Percentiles rank a stretch among this genome's conserved stretches.
phyloP scores from a whole-genome alignment of 345 rosid genomes.

The Isatis tinctoria region DNA sequence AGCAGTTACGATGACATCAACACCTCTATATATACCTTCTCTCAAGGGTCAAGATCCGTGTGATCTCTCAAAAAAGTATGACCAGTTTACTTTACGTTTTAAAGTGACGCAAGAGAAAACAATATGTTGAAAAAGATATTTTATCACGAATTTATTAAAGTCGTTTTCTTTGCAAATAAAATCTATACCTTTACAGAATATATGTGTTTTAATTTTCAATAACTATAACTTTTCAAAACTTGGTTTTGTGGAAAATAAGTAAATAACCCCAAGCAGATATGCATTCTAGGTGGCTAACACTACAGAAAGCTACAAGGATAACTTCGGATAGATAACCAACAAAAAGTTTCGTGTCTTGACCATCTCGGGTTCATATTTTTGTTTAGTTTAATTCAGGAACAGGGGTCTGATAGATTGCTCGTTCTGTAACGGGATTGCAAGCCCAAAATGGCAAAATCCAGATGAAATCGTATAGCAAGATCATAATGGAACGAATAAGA shows the following conservation, averaged over 20 bases:
- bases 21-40: slow-evolving; percentile 29
- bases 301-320: slow-evolving; percentile 7
- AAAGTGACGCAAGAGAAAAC: slow-evolving; percentile 14
- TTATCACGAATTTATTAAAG: slow-evolving; percentile 17
- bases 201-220: background rate
- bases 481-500: background rate
- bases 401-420: background rate
- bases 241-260: background rate
- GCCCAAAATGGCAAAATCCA: background rate
- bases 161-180: background rate
- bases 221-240: background rate
- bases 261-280: background rate
- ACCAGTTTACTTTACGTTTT: slow-evolving; percentile 1
- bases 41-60: slow-evolving; percentile 24
- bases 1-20: slow-evolving; percentile 13
- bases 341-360: background rate
- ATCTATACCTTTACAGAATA: background rate
- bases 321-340: background rate
- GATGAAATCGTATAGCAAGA: background rate
- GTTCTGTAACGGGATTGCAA: background rate
- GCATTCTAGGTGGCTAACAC: slow-evolving; percentile 3
- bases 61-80: slow-evolving; percentile 19
- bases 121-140: background rate
- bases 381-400: background rate
- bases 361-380: background rate